These are phyloP conservation scores for Cercospora zeae-maydis DNA, from an alignment of 2,329 filamentous ascomycete genomes.

Conservation along the genomic window DNA sequence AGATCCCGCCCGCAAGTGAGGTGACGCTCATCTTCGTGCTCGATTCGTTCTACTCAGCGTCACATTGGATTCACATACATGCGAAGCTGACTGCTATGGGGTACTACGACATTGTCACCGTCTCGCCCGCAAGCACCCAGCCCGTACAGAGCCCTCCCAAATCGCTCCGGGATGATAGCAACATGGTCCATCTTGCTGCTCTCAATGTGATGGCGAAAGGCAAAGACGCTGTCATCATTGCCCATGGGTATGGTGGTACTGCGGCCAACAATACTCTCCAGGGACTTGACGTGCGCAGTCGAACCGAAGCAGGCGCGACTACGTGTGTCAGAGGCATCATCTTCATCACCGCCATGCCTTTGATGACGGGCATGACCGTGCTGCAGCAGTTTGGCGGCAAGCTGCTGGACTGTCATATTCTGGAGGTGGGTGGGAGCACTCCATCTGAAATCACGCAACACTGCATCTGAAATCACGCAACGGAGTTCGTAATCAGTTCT, in stretches of 20 bases:
- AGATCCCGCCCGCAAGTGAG: not conserved
- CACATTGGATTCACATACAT: not conserved
- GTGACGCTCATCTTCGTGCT: not conserved
- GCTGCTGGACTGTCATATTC: conserved; percentile 7
- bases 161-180: not conserved
- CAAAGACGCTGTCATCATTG: conserved; percentile 28
- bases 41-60: not conserved
- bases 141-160: not conserved
- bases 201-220: conserved; percentile 19
- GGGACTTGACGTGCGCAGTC: conserved; percentile 12
- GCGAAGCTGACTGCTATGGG: not conserved
- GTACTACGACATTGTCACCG: not conserved
- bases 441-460: not conserved
- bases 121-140: not conserved
- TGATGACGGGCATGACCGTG: conserved; percentile 10
- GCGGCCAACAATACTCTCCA: conserved; percentile 27
- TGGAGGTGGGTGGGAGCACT: not conserved
- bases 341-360: conserved; percentile 15
- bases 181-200: not conserved
- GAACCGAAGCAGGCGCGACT: conserved; percentile 3
- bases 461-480: not conserved
- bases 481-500: not conserved
- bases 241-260: conserved; percentile 32
- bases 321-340: conserved; percentile 19
- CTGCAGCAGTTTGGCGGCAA: conserved; percentile 14